phyloP scores from a whole-genome alignment of 1,284 basidiomycete genomes.

The Sporisorium iseilematis-ciliati region DNA sequence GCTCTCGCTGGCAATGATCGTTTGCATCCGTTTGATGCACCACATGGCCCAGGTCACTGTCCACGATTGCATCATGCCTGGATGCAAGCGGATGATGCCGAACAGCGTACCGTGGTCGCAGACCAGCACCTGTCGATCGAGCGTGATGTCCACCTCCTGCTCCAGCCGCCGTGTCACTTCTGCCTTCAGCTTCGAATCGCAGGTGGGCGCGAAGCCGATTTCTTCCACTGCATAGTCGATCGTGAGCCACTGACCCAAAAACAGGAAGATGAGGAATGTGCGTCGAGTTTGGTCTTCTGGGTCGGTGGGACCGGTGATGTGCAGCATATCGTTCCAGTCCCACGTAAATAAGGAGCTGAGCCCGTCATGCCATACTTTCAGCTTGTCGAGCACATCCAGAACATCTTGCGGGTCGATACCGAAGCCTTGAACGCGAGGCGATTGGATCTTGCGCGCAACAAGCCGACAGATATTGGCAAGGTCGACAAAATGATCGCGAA shows the following conservation, averaged over 20 bases:
- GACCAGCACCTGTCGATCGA: conserved; percentile 36
- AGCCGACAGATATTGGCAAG: conserved; percentile 30
- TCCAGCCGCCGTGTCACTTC: conserved; percentile 11
- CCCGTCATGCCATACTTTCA: conserved; percentile 23
- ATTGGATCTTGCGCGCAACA: conserved; percentile 17
- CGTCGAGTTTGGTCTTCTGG: conserved; percentile 28
- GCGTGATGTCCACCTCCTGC: conserved; percentile 19
- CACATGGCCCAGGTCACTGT: conserved; percentile 34
- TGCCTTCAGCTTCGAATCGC: conserved; percentile 3
- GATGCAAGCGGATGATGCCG: conserved; percentile 39
- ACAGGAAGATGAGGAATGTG: conserved; percentile 38
- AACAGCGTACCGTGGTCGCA: conserved; percentile 42
- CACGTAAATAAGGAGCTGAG: conserved; percentile 19
- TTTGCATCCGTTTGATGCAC: conserved; percentile 27
- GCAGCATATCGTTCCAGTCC: conserved; percentile 47
- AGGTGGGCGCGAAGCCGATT: conserved; percentile 7
- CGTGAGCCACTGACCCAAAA: conserved; percentile 30
- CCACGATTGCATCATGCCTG: conserved; percentile 47
- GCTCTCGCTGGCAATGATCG: conserved; percentile 10
- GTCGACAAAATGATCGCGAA: conserved; percentile 27
- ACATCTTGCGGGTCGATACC: conserved; percentile 29
- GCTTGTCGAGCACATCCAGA: conserved; percentile 20
- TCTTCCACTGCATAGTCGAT: conserved; percentile 32
- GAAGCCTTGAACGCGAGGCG: conserved; percentile 10
- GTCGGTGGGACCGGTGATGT: conserved; percentile 35